Evolutionary conservation across 1,284 basidiomycete species (phyloP).

Genomic region (Ustilago loliicola): DNA sequence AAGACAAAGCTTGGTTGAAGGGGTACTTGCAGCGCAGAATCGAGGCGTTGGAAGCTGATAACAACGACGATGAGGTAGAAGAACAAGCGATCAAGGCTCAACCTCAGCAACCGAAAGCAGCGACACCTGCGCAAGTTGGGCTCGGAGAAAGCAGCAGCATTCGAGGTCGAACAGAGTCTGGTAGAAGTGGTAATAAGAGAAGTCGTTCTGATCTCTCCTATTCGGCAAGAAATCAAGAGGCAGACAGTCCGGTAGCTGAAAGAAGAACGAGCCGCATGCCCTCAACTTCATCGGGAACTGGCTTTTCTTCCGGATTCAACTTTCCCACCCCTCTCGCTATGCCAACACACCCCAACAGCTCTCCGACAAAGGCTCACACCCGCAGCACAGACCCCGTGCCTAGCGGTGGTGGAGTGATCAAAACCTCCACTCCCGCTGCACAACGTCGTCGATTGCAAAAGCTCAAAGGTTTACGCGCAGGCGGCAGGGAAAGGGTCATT

Average conservation of each 20-base stretch:
- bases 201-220: not conserved
- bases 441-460: slow-evolving; percentile 25
- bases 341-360: not conserved
- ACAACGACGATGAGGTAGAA: slow-evolving; percentile 37
- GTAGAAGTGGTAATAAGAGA: not conserved
- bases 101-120: not conserved
- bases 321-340: slow-evolving; percentile 21
- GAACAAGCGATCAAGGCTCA: not conserved
- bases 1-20: slow-evolving; percentile 47
- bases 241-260: not conserved
- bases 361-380: not conserved
- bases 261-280: not conserved
- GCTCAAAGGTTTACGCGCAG: slow-evolving; percentile 37
- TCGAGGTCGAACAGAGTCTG: too few species aligned
- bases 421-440: slow-evolving; percentile 29
- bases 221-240: not conserved
- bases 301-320: slow-evolving; percentile 16
- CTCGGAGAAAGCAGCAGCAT: not conserved
- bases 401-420: slow-evolving; percentile 21
- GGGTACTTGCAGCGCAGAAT: slow-evolving; percentile 54
- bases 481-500: slow-evolving; percentile 26
- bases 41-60: slow-evolving; percentile 46
- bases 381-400: not conserved
- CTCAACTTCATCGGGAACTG: not conserved
- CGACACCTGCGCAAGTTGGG: not conserved